A percentile compares a stretch with the other conserved stretches of the same genome.
Conservation (phyloP, 169 alveolate species). For the Theileria sp. region DNA sequence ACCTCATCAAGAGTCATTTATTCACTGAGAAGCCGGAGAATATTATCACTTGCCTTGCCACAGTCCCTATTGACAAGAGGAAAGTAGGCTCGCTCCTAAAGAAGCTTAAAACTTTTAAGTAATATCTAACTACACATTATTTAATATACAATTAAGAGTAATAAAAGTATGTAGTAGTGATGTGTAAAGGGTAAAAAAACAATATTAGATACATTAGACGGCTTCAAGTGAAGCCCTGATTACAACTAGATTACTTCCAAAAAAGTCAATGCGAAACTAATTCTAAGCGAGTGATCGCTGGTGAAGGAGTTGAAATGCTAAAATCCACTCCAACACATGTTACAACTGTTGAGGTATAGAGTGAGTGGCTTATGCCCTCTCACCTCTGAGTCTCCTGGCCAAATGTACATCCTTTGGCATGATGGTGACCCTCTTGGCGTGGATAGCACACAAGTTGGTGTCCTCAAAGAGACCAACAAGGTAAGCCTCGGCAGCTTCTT, state of each 20-base stretch:
- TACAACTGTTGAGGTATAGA: conserved; percentile 21
- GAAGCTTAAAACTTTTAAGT: conserved; percentile 52
- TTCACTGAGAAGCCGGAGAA: conserved; percentile 70
- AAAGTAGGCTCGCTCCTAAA: conserved; percentile 58
- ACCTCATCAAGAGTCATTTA: conserved; percentile 44
- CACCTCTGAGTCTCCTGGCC: conserved; percentile 99
- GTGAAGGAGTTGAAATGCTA: neutral
- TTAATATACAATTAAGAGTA: neutral
- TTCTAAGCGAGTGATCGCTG: conserved; percentile 16
- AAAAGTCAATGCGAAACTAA: conserved; percentile 58
- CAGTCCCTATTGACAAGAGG: conserved; percentile 59
- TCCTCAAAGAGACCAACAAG: conserved; percentile 98
- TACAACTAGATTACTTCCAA: conserved; percentile 41
- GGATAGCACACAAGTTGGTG: conserved; percentile 98
- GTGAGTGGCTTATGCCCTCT: conserved; percentile 80
- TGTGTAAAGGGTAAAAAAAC: neutral
- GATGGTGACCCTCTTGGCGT: conserved; percentile 98
- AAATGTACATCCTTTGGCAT: conserved; percentile 98
- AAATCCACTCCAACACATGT: neutral
- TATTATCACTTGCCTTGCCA: conserved; percentile 59
- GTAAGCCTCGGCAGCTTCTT: conserved; percentile 99
- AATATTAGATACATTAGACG: conserved; percentile 39
- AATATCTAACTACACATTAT: conserved; percentile 14
- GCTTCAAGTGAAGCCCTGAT: conserved; percentile 84
- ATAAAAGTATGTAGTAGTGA: neutral